phyloP scores from a whole-genome alignment of 352 stramenopile species.

The Phytophthora pinifolia region DNA sequence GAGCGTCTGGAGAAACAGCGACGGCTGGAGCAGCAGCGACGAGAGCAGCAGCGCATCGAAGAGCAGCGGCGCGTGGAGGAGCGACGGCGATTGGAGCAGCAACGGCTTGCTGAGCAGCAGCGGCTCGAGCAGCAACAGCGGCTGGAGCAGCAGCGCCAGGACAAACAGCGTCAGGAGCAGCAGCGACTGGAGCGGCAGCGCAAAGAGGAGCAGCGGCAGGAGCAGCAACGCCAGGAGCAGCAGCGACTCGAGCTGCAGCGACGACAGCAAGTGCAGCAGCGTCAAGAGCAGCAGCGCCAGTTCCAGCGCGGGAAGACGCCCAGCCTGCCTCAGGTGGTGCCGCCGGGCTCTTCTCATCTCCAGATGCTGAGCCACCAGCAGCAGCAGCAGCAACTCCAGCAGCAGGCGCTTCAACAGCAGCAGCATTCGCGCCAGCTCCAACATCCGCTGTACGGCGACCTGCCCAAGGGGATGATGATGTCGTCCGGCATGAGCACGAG shows the following conservation, averaged over 20 bases:
- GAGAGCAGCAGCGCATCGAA: slow-evolving; percentile 34
- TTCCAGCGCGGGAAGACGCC: slow-evolving; percentile 37
- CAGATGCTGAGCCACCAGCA: slow-evolving; percentile 51
- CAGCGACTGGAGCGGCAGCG: slow-evolving; percentile 24
- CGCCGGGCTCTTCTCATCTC: slow-evolving; percentile 36
- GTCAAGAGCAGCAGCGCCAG: slow-evolving; percentile 36
- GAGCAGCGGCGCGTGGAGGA: slow-evolving; percentile 16
- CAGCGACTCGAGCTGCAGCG: slow-evolving; percentile 31
- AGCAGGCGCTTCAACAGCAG: slow-evolving; percentile 44
- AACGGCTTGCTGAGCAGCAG: slow-evolving; percentile 29
- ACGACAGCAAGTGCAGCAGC: slow-evolving; percentile 35
- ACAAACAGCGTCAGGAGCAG: slow-evolving; percentile 25
- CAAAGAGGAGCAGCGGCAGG: slow-evolving; percentile 25
- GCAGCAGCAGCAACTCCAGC: slow-evolving; percentile 47
- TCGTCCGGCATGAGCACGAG: slow-evolving; percentile 33
- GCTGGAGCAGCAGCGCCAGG: slow-evolving; percentile 23
- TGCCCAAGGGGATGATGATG: slow-evolving; percentile 54
- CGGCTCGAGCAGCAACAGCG: slow-evolving; percentile 18
- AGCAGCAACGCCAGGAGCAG: slow-evolving; percentile 20
- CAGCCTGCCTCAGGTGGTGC: slow-evolving; percentile 36
- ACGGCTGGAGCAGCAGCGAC: slow-evolving; percentile 1
- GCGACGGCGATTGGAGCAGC: slow-evolving; percentile 32
- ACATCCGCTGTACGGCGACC: slow-evolving; percentile 57
- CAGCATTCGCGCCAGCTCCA: slow-evolving; percentile 48
- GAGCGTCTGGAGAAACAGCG: slow-evolving; percentile 1